Conservation (phyloP, 345 rosid genomes). For the Citrus medica region DNA sequence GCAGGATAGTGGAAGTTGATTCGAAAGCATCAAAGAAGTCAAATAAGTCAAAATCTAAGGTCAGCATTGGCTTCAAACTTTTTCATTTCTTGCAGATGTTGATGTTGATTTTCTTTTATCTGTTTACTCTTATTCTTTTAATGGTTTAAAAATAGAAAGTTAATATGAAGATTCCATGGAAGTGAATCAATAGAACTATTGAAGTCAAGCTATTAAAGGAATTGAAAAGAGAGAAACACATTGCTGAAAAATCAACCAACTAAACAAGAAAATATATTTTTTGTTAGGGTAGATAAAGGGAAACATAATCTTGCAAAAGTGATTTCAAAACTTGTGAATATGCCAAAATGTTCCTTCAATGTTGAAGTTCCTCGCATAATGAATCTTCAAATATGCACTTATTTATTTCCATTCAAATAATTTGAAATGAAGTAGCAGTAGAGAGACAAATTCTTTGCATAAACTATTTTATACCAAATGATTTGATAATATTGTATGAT, state of each 20-base stretch:
- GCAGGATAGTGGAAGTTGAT: constrained; percentile 25
- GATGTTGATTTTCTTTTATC: not conserved
- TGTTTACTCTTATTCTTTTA: not conserved
- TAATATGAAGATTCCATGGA: not conserved
- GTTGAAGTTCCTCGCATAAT: not conserved
- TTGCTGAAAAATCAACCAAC: not conserved
- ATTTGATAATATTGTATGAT: no score
- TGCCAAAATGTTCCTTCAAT: not conserved
- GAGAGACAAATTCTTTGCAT: no score
- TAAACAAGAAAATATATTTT: not conserved
- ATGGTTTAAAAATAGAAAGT: not conserved
- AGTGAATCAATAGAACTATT: not conserved
- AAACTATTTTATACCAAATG: no score
- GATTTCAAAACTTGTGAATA: not conserved
- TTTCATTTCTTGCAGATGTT: not conserved
- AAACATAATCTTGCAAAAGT: not conserved
- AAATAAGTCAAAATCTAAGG: constrained; percentile 33
- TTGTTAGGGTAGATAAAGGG: not conserved
- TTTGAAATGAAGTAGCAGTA: not conserved
- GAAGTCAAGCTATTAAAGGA: not conserved
- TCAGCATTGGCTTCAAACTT: constrained; percentile 3
- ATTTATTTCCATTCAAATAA: not conserved
- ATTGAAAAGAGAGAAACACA: not conserved
- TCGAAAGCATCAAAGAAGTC: constrained; percentile 21
- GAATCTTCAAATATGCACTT: not conserved